Conservation (phyloP, 805 yeast species). For the Wickerhamomyces rabaulensis region DNA sequence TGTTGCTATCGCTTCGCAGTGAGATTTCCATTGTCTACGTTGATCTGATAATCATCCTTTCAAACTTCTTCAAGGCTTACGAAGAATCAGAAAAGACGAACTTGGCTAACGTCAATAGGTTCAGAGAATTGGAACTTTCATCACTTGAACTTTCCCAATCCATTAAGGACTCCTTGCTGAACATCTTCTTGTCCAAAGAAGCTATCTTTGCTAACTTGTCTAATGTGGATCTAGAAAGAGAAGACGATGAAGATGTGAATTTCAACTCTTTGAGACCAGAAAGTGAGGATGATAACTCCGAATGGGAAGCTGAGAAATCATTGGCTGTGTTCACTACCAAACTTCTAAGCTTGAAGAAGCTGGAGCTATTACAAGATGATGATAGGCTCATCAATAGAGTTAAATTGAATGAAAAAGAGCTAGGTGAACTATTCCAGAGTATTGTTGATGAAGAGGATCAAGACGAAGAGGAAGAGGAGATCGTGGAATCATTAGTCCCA, state of each 20-base stretch:
- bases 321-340: constrained; percentile 38
- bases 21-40: constrained; percentile 20
- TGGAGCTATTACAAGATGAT: constrained; percentile 26
- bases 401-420: constrained; percentile 28
- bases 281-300: constrained; percentile 13
- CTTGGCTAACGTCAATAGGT: constrained; percentile 16
- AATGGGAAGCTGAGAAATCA: constrained; percentile 36
- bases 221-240: constrained; percentile 41
- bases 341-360: constrained; percentile 29
- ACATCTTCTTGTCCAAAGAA: constrained; percentile 47
- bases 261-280: constrained; percentile 18
- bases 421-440: constrained; percentile 28
- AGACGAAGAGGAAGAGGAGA: constrained; percentile 7
- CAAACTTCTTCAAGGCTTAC: constrained; percentile 29
- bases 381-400: constrained; percentile 28
- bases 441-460: constrained; percentile 6
- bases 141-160: constrained; percentile 24
- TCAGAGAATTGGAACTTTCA: constrained; percentile 16
- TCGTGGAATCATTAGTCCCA: constrained; percentile 2
- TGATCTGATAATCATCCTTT: constrained; percentile 19
- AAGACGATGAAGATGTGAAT: constrained; percentile 46
- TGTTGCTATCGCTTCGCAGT: constrained; percentile 15
- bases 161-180: constrained; percentile 29
- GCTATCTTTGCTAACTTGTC: constrained; percentile 34
- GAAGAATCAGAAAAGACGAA: constrained; percentile 29